A percentile compares a stretch with the other conserved stretches of the same genome.
phyloP scores from a whole-genome alignment of 192 early-diverging fungal species.

The Backusella tarrabulga region DNA sequence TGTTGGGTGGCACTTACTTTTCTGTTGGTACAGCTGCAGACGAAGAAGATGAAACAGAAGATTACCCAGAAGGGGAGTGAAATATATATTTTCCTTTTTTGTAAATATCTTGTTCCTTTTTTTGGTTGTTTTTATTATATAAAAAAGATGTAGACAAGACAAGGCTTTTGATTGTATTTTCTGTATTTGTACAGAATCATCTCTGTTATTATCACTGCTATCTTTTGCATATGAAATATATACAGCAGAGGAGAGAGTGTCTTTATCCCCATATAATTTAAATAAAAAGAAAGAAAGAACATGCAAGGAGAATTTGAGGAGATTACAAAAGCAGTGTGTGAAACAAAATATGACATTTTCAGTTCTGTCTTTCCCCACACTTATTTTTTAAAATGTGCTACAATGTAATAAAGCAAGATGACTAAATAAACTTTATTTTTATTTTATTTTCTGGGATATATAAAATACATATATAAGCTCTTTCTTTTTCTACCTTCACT shows the following conservation, averaged over 20 bases:
- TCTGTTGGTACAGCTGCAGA: neutral
- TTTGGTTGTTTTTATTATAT: neutral
- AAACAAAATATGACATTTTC: neutral
- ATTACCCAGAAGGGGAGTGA: neutral
- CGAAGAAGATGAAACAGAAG: neutral
- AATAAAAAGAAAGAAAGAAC: neutral
- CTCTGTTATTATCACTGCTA: neutral
- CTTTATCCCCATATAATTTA: neutral
- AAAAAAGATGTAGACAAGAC: neutral
- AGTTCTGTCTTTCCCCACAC: conserved; percentile 2
- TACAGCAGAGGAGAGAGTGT: neutral
- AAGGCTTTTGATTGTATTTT: neutral
- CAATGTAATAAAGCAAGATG: neutral
- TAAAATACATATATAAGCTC: neutral
- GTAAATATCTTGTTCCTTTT: neutral
- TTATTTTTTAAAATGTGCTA: neutral
- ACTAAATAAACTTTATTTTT: neutral
- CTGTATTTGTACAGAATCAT: neutral
- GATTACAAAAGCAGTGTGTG: neutral
- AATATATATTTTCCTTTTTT: neutral
- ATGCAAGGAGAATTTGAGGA: neutral
- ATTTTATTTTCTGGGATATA: neutral
- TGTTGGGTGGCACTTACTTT: neutral
- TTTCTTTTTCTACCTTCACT: neutral
- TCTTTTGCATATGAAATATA: neutral